Conservation (phyloP, 257 asterid genomes). For the Solanum phureja region DNA sequence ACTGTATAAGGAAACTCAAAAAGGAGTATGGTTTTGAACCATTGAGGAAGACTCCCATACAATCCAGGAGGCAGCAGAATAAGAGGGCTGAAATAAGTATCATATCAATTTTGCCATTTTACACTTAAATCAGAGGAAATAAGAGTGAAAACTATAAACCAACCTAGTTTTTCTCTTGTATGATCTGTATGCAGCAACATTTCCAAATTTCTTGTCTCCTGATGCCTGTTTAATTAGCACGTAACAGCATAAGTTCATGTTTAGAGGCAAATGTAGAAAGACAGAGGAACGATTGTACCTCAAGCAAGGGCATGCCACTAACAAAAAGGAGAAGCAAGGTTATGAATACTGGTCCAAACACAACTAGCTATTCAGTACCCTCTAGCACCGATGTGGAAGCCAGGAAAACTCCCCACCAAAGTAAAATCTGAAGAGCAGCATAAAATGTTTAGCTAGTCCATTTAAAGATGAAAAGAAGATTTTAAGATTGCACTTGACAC, state of each 20-base stretch:
- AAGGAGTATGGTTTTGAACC: slow-evolving; percentile 60
- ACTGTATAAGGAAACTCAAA: slow-evolving; percentile 87
- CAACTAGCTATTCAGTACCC: slow-evolving; percentile 81
- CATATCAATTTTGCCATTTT: background rate
- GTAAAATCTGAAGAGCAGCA: slow-evolving; percentile 50
- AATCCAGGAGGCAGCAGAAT: slow-evolving; percentile 79
- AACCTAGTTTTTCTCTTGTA: slow-evolving; percentile 88
- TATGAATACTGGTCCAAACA: slow-evolving; percentile 73
- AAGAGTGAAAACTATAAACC: background rate
- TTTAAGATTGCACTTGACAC: background rate
- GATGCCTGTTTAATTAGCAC: slow-evolving; percentile 58
- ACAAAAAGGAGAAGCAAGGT: slow-evolving; percentile 71
- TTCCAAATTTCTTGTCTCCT: slow-evolving; percentile 74
- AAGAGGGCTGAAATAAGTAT: slow-evolving; percentile 63
- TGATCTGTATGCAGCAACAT: slow-evolving; percentile 43
- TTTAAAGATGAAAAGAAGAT: background rate
- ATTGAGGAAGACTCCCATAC: slow-evolving; percentile 57
- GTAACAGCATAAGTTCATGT: background rate
- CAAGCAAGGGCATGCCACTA: slow-evolving; percentile 89
- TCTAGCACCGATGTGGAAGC: slow-evolving; percentile 79
- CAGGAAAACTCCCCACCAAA: slow-evolving; percentile 96
- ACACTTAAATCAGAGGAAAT: background rate
- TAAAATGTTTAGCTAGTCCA: background rate
- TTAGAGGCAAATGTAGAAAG: background rate
- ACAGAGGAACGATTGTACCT: slow-evolving; percentile 27